Conservation (phyloP, 1,284 basidiomycete species). For the Puccinia novopanici region DNA sequence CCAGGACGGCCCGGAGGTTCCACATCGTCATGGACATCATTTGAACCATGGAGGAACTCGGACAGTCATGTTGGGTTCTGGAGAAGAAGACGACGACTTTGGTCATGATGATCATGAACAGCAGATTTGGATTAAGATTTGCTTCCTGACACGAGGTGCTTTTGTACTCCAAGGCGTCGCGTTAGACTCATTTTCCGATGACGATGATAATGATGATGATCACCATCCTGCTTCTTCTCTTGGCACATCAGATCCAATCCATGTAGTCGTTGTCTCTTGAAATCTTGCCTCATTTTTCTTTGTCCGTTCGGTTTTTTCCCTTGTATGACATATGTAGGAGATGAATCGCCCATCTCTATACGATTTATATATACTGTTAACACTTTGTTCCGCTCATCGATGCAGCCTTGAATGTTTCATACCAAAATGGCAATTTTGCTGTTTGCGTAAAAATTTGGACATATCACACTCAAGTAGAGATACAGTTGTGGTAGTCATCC, state of each 20-base stretch:
- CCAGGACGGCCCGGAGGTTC: neutral
- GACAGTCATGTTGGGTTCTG: neutral
- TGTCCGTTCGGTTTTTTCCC: too few species aligned
- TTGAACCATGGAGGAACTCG: neutral
- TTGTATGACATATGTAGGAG: too few species aligned
- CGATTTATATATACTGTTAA: too few species aligned
- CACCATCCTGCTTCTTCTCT: neutral
- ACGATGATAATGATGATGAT: neutral
- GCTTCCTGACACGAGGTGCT: conserved; percentile 14
- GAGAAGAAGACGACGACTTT: too few species aligned
- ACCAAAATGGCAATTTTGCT: too few species aligned
- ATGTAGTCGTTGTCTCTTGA: conserved; percentile 9
- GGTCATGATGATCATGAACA: neutral
- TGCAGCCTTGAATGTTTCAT: too few species aligned
- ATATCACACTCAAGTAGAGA: too few species aligned
- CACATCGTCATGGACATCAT: neutral
- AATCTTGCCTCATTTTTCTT: neutral
- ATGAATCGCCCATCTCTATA: too few species aligned
- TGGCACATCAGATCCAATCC: neutral
- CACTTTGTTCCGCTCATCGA: too few species aligned
- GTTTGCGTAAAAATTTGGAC: too few species aligned
- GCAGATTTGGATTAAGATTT: neutral
- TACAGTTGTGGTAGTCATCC: too few species aligned
- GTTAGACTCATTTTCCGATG: neutral
- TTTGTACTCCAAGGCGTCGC: conserved; percentile 5